These are phyloP conservation scores for Alnus glutinosa DNA, from an alignment of 306 rosid species.

Conservation along the genomic window DNA sequence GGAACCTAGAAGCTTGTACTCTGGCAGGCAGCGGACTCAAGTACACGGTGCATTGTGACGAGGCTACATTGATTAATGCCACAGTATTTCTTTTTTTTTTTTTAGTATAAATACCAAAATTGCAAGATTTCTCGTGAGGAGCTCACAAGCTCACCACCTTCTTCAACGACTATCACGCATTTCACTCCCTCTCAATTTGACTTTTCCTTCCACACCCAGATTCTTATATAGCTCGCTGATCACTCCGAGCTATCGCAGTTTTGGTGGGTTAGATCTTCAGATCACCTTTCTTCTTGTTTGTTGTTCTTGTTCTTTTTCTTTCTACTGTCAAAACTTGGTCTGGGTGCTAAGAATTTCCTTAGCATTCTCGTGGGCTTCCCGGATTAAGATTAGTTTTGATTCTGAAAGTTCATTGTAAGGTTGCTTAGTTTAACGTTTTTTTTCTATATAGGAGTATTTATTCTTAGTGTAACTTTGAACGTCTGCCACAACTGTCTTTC, in stretches of 20 bases:
- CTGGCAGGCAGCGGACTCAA: conserved; percentile 1
- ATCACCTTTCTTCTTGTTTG: not conserved
- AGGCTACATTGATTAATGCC: conserved; percentile 3
- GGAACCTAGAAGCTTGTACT: conserved; percentile 41
- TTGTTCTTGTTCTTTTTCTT: not conserved
- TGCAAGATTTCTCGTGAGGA: conserved; percentile 58
- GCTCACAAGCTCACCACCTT: conserved; percentile 37
- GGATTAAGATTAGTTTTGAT: not conserved
- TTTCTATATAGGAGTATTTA: conserved; percentile 14
- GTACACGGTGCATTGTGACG: conserved; percentile 2
- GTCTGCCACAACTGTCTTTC: conserved; percentile 23
- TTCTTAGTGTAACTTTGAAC: conserved; percentile 27
- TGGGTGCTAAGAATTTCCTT: conserved; percentile 6
- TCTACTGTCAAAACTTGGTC: conserved; percentile 8
- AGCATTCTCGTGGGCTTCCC: conserved; percentile 11
- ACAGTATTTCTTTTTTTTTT: not conserved
- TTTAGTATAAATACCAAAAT: conserved; percentile 19
- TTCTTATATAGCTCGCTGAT: not conserved
- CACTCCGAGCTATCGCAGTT: conserved; percentile 22
- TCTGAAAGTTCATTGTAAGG: conserved; percentile 12
- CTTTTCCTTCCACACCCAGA: conserved; percentile 10
- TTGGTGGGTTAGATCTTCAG: conserved; percentile 5
- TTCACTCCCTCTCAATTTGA: conserved; percentile 33
- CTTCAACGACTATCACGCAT: conserved; percentile 47
- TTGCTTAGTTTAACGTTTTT: conserved; percentile 19